Base-by-base conservation (phyloP, 169 alveolate genomes). In the Pseudocohnilembus persalinus region DNA sequence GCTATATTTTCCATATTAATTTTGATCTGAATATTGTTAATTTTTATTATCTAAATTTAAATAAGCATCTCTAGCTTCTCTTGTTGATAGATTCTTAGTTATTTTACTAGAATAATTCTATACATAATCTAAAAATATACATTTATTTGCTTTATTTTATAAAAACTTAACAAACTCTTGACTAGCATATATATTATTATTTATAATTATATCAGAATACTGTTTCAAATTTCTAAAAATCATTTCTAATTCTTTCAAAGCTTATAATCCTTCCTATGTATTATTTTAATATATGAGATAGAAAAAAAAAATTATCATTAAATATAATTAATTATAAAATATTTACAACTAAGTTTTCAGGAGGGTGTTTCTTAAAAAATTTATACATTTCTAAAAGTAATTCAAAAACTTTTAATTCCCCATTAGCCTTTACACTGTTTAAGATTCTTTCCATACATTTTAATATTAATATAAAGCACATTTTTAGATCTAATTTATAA, bases 331-430 rank as follows among this genome's bases (percentile, higher is more conserved):
- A 31, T 29, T 33, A 31, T 0, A 32, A 11, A 11, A 31, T 32
- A 27, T n/a, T 49, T 86, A 86, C 90, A 25, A 80, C 75, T n/a
- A 86, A 64, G 80, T 86, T 86, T 81, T 86, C 90, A 31, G 90
- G 90, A 31, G 86, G 86, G 74, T 86, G 90, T 28, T 35, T 74
- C 64, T 86, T 86, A 75, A 86, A 86, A 78, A 86, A 86, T 75
- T 86, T 86, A 31, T 80, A 76, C 28, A 86, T 86, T 81, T 86
- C 86, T 15, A 76, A 64, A 31, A 86, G 34, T 24, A 86, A 49
- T 75, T 77, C 78, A 80, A 86, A 86, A 35, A 81, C 87, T 34
- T 81, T 32, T 31, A 86, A 63, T 34, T 79, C 74, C 15, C 29
- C 6, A 28, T 27, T 34, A 31, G 79, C 31, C 11, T 86, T 76